Base-by-base conservation (phyloP, 2,329 filamentous ascomycete genomes). In the Diaporthe vexans region DNA sequence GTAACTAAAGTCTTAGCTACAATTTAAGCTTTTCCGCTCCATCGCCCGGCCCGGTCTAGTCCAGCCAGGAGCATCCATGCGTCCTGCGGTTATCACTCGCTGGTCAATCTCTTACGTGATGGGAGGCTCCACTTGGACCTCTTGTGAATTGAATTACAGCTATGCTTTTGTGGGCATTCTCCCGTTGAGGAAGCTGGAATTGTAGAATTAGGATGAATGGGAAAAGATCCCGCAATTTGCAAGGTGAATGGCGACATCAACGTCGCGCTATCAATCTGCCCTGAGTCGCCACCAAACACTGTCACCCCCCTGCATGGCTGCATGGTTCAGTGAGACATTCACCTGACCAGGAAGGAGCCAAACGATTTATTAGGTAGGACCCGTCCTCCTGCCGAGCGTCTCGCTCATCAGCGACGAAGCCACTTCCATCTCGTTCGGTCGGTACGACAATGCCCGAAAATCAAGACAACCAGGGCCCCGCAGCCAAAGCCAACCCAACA, bases 31-130 rank as follows among this genome's bases (percentile, higher is more conserved):
- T 43, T 65, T 52, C 37, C 37, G 37, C 37, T 24, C 11, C 11
- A 40, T 2, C 8, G 43, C 19, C 35, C 61, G 61, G 43, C 43
- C 48, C 4, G 43, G 17, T 51, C 43, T 46, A 21, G 29, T n/a
- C 43, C 24, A 51, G 24, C 43, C 29, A 17, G 19, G 26, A 33
- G 29, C 19, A 65, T 51, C 26, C 43, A 51, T n/a, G 61, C 43
- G 19, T 24, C 19, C 11, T 13, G 10, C 37, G 7, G 6, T 35
- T 35, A 15, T 40, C 29, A 65, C n/a, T 33, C 21, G n/a, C 29
- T 13, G 11, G 26, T 24, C 21, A 65, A 51, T 51, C 43, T 65
- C 29, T 65, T 65, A 51, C 61, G 61, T 65, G 40, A 65, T 65
- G 10, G 19, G 17, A 51, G 61, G 61, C 61, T 37, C 61, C 61